Evolutionary conservation across 192 early-diverging fungal genomes (phyloP).

Genomic region (Podochytrium sp.): DNA sequence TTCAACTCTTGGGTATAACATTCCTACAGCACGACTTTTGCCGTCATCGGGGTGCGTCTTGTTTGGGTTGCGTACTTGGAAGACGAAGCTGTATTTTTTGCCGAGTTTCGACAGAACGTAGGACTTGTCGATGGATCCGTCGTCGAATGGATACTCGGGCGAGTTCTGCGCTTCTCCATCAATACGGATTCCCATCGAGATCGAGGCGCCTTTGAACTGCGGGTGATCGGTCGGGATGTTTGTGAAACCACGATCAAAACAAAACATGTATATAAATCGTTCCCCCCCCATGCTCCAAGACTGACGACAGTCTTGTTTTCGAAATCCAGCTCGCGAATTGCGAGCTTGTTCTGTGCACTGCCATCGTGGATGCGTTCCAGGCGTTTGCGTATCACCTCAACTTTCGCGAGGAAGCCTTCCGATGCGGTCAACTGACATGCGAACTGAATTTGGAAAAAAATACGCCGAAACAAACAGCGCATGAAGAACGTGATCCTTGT

Average conservation of each 20-base stretch:
- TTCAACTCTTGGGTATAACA: background rate
- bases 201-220: background rate
- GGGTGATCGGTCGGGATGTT: background rate
- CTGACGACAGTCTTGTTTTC: too few species aligned
- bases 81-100: conserved; percentile 4
- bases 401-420: too few species aligned
- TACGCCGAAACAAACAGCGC: background rate
- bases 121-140: background rate
- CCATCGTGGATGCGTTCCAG: too few species aligned
- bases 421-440: too few species aligned
- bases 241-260: too few species aligned
- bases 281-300: too few species aligned
- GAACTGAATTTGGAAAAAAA: background rate
- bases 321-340: too few species aligned
- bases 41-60: background rate
- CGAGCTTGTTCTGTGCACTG: too few species aligned
- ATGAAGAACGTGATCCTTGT: conserved; percentile 24
- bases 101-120: background rate
- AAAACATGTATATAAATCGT: too few species aligned
- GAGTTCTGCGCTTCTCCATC: background rate
- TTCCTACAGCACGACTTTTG: background rate
- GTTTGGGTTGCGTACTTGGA: background rate
- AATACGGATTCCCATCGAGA: background rate
- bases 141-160: background rate
- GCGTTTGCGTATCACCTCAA: too few species aligned